Conservation (phyloP, 176 grass and related monocot genomes). For the Themeda triandra region DNA sequence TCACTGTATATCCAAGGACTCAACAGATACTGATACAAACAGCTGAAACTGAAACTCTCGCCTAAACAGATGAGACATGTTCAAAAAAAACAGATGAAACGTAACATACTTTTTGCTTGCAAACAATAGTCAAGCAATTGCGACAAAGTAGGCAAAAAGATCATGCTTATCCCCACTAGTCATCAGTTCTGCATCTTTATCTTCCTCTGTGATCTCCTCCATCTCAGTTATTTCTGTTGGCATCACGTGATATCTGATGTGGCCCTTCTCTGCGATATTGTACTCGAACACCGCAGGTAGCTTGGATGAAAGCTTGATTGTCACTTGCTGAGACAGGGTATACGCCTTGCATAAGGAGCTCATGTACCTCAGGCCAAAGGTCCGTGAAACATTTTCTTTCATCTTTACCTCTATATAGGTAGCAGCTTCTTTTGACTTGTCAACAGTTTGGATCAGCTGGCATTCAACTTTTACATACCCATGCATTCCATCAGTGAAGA, state of each 20-base stretch:
- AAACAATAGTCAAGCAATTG: conserved; percentile 2
- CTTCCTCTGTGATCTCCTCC: not conserved
- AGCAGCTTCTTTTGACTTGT: not conserved
- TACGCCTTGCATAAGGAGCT: not conserved
- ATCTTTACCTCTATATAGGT: not conserved
- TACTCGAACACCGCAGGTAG: not conserved
- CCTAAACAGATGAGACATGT: conserved; percentile 4
- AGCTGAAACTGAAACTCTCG: not conserved
- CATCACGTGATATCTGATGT: not conserved
- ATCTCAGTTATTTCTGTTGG: not conserved
- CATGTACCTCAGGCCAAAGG: not conserved
- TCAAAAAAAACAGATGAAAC: not conserved
- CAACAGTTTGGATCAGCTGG: too few relatives aligned
- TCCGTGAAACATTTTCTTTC: not conserved
- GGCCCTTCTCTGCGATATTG: not conserved
- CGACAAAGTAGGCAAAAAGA: not conserved
- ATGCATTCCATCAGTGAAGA: too few relatives aligned
- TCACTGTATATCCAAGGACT: not conserved
- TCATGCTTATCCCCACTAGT: not conserved
- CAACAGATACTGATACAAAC: not conserved
- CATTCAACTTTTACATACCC: too few relatives aligned
- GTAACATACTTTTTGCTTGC: conserved; percentile 2
- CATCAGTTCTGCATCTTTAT: not conserved
- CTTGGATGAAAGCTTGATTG: not conserved
- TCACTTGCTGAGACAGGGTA: not conserved